Conservation (phyloP, 202 grass and related monocot genomes). For the Sporobolus alterniflorus region DNA sequence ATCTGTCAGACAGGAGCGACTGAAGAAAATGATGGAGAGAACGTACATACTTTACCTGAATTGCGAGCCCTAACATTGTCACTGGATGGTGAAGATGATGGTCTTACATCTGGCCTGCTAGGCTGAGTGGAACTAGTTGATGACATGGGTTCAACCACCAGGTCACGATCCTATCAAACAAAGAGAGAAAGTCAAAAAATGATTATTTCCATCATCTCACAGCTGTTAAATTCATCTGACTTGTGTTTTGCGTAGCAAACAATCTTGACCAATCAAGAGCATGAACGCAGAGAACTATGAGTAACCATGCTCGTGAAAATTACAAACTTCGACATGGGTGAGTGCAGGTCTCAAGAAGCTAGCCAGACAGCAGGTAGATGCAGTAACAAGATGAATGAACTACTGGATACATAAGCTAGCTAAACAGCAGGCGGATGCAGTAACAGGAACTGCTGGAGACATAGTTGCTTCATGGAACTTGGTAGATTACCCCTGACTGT, state of each 20-base stretch:
- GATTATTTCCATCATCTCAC: too few relatives aligned
- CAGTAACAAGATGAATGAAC: background rate
- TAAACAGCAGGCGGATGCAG: background rate
- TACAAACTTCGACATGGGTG: background rate
- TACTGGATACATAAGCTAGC: background rate
- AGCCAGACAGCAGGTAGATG: background rate
- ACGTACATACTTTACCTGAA: conserved; percentile 59
- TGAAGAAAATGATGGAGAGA: background rate
- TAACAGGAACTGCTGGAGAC: background rate
- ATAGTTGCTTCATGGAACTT: background rate
- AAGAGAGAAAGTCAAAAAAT: conserved; percentile 21
- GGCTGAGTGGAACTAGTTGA: conserved; percentile 41
- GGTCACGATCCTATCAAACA: conserved; percentile 56
- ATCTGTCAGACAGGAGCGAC: background rate
- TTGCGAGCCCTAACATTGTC: conserved; percentile 49
- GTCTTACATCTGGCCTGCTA: conserved; percentile 50
- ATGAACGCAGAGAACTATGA: background rate
- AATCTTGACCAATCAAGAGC: background rate
- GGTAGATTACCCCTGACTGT: background rate
- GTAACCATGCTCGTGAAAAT: background rate
- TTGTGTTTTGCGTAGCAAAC: background rate
- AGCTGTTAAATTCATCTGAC: too few relatives aligned
- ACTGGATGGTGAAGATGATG: conserved; percentile 51
- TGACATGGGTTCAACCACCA: conserved; percentile 67
- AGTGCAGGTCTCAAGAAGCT: background rate